phyloP scores from a whole-genome alignment of 257 asterid species.

The Solanum pennellii region DNA sequence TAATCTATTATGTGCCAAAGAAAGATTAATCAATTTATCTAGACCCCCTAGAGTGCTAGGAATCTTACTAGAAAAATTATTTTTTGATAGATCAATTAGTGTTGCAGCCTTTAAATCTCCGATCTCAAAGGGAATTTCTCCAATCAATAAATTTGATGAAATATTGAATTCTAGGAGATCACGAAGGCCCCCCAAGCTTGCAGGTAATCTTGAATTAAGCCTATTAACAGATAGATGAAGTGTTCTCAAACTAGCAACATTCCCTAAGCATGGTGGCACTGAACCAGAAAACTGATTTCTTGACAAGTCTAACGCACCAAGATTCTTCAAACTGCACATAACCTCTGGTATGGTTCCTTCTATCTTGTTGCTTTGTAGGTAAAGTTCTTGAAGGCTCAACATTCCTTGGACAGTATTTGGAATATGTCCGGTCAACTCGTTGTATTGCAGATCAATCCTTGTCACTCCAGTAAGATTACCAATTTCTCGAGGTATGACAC shows the following conservation, averaged over 20 bases:
- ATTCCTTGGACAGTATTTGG: not conserved
- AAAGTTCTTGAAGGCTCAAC: not conserved
- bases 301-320: not conserved
- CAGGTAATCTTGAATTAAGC: not conserved
- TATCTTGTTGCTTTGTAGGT: not conserved
- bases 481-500: not conserved
- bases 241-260: not conserved
- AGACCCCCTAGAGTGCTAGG: not conserved
- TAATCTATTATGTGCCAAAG: not conserved
- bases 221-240: not conserved
- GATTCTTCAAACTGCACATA: not conserved
- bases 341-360: not conserved
- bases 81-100: too few relatives aligned
- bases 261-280: not conserved
- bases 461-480: not conserved
- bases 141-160: not conserved
- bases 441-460: rapidly evolving
- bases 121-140: rapidly evolving
- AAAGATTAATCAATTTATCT: not conserved
- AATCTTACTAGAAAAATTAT: not conserved
- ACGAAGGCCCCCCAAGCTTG: not conserved
- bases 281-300: not conserved
- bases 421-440: not conserved
- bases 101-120: not conserved
- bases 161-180: not conserved